Conservation (phyloP, 148 eudicot species). For the Camellia sinensis region DNA sequence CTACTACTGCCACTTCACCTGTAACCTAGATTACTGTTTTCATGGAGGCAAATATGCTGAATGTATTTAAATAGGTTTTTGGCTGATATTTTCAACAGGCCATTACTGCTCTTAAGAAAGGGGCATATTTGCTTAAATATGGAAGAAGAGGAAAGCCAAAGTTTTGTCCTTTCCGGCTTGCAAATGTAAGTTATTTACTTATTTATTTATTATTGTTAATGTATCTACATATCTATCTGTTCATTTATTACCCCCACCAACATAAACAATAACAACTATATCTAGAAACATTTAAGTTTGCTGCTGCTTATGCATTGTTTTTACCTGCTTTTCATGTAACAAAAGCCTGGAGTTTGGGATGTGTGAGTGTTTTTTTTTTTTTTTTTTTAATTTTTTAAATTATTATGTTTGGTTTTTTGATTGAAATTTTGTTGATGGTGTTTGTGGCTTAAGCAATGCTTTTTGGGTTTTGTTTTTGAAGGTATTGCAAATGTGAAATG, state of each 20-base stretch:
- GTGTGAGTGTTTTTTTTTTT: conserved; percentile 38
- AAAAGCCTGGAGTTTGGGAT: background rate
- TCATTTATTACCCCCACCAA: background rate
- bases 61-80: conserved; percentile 8
- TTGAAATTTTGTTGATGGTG: background rate
- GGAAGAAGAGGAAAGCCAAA: no score
- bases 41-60: conserved; percentile 13
- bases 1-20: background rate
- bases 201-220: conserved; percentile 26
- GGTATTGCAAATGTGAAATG: no score
- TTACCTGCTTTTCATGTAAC: background rate
- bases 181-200: no score
- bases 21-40: conserved; percentile 12
- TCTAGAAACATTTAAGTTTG: background rate
- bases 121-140: no score
- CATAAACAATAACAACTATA: no score
- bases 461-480: conserved; percentile 8
- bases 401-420: conserved; percentile 4
- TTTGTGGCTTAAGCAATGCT: background rate
- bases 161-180: no score
- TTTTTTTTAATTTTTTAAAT: no score
- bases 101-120: no score
- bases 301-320: background rate
- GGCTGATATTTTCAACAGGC: conserved; percentile 55
- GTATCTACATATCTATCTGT: background rate